Percentiles rank a stretch among this genome's conserved stretches.
Evolutionary conservation across 495 filamentous ascomycete species (phyloP).

Genomic region (Astrothelium macrocarpum): DNA sequence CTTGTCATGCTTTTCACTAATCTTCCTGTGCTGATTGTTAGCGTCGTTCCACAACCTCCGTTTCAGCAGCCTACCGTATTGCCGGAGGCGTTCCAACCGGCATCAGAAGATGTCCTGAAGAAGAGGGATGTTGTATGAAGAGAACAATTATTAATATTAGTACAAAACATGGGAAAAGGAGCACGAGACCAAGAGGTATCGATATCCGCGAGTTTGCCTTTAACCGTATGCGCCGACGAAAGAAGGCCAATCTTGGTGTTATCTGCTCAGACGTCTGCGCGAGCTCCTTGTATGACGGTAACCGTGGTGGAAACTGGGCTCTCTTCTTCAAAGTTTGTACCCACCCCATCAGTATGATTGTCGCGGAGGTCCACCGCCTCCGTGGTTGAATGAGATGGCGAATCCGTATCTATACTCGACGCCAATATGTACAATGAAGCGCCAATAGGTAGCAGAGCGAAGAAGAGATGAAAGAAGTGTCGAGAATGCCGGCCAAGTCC

Average conservation of each 20-base stretch:
- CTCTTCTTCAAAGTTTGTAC: conserved; percentile 54
- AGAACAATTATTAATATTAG: conserved; percentile 83
- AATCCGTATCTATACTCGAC: neutral
- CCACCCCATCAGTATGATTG: conserved; percentile 43
- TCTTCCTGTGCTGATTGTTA: conserved; percentile 54
- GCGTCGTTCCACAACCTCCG: conserved; percentile 12
- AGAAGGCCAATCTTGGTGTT: conserved; percentile 63
- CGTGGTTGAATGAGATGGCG: neutral
- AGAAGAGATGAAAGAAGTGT: neutral
- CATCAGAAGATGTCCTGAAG: conserved; percentile 72
- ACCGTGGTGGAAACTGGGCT: conserved; percentile 47
- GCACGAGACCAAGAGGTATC: conserved; percentile 83
- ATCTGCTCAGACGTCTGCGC: conserved; percentile 40
- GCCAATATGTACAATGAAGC: neutral
- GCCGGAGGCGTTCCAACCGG: conserved; percentile 82
- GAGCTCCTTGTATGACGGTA: conserved; percentile 28
- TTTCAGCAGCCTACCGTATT: conserved; percentile 60
- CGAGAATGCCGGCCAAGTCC: neutral
- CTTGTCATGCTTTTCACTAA: conserved; percentile 93
- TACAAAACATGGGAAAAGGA: conserved; percentile 87
- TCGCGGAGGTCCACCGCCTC: neutral
- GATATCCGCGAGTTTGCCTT: conserved; percentile 91
- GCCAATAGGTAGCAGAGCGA: neutral
- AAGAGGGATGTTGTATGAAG: conserved; percentile 80
- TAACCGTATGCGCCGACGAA: conserved; percentile 80